Base-by-base conservation (phyloP, 257 asterid species). In the Lithospermum erythrorhizon region DNA sequence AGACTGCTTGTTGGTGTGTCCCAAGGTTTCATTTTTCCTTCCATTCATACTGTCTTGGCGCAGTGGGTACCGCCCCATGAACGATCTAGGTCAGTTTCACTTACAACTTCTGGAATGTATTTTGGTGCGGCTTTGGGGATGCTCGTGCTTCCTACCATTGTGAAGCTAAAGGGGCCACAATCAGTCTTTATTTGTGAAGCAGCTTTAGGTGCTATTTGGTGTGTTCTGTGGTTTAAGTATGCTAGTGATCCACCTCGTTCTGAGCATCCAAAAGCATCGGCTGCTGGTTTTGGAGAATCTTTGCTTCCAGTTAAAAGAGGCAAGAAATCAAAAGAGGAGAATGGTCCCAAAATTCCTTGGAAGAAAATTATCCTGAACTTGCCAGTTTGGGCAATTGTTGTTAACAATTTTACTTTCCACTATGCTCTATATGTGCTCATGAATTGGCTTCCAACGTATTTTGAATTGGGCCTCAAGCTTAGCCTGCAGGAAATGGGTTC, bases 191-290 rank as follows among this genome's bases (percentile, higher is more conserved):
- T 25, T 3, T 27, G 37, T 56, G 60, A 56, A 56, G 60, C 60
- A 56, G 60, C 20, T 24, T 24, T 56, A n/a, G 60, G 60, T 56
- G 60, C 37, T 23, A 56, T 56, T 23, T 56, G 60, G 60, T 56
- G 37, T 56, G 60, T 56, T 14, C 37, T 56, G 30, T 56, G 60
- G 60, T 25, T 56, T 56, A 56, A 23, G 37, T 56, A 25, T 56
- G 60, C 60, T 8, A 56, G 60, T 25, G 60, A 56, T 24, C 60
- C 60, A 23, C 60, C 60, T 56, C 60, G 60, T 24, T 56, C 60
- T 22, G 60, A 56, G 37, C 60, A 22, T 56, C 60, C 60, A 22
- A 56, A 56, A 56, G 37, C 60, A 24, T n/a, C 60, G 16, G 37
- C 60, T 56, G 60, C 60, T 22, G 60, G 60, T 56, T 56, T 56